These are phyloP conservation scores for Nectriaceae sp. DNA, from an alignment of 2,329 filamentous ascomycete species.

Conservation along the genomic window DNA sequence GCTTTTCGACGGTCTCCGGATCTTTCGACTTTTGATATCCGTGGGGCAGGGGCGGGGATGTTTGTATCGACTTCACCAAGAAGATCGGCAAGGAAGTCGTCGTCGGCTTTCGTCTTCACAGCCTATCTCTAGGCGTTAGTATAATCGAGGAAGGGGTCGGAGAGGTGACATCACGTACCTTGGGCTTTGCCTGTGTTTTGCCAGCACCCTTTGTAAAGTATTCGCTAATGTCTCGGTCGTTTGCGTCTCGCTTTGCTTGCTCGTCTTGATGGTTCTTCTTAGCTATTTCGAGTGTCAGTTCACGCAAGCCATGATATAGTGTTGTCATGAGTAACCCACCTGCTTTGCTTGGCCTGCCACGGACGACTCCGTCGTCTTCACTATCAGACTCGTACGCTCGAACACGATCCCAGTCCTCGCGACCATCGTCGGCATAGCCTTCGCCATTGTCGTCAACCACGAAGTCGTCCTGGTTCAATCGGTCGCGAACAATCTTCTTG, in stretches of 20 bases:
- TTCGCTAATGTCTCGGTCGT: conserved; percentile 89
- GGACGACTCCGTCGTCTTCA: conserved; percentile 49
- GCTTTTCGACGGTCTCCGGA: conserved; percentile 77
- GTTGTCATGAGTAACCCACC: conserved; percentile 38
- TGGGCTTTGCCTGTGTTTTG: conserved; percentile 72
- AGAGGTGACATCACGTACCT: conserved; percentile 56
- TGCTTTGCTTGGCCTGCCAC: conserved; percentile 52
- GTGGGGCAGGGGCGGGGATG: conserved; percentile 54
- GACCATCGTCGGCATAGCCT: conserved; percentile 93
- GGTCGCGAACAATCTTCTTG: conserved; percentile 89
- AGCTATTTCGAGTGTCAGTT: conserved; percentile 46
- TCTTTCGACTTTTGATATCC: conserved; percentile 64
- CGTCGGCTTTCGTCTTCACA: conserved; percentile 81
- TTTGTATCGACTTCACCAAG: conserved; percentile 88
- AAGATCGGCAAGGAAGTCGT: conserved; percentile 81
- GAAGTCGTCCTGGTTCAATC: conserved; percentile 93
- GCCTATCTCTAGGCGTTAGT: conserved; percentile 49
- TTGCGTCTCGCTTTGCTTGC: conserved; percentile 79
- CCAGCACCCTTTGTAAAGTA: conserved; percentile 83
- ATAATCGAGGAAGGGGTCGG: not conserved
- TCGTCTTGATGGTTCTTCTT: conserved; percentile 91
- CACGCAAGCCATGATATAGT: not conserved
- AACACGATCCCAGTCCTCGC: conserved; percentile 88
- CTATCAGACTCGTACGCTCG: conserved; percentile 72
- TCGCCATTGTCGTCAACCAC: conserved; percentile 98